phyloP scores from a whole-genome alignment of 306 rosid genomes.

The Rosa persica region DNA sequence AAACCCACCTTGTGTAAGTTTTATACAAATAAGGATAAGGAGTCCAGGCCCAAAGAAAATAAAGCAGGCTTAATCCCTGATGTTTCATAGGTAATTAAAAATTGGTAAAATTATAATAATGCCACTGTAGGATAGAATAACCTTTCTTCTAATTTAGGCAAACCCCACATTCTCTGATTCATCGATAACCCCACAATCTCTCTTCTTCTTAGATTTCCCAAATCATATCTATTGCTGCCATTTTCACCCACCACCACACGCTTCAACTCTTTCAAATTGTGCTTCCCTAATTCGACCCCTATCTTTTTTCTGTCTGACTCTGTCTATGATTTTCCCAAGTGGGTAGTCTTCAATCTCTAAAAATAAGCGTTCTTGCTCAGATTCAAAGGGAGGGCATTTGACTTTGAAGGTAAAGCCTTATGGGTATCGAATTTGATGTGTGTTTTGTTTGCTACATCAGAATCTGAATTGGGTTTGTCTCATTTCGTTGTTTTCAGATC shows the following conservation, averaged over 20 bases:
- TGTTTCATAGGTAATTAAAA: no score
- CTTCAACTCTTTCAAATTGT: neutral
- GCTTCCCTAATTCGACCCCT: constrained; percentile 1
- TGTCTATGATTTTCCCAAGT: neutral
- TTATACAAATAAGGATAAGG: no score
- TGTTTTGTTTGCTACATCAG: constrained; percentile 1
- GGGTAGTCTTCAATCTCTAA: neutral
- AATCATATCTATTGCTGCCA: constrained; percentile 5
- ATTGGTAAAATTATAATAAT: no score
- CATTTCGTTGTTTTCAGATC: constrained; percentile 12
- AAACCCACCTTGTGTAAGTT: no score
- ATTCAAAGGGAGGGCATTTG: neutral
- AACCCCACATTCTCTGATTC: constrained; percentile 14
- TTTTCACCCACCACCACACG: neutral
- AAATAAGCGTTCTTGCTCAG: neutral
- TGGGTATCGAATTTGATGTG: constrained; percentile 1
- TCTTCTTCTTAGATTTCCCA: constrained; percentile 13
- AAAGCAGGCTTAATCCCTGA: no score
- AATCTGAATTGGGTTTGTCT: constrained; percentile 16
- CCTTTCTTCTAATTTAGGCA: constrained; percentile 18
- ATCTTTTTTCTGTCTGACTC: neutral
- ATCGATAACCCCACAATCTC: constrained; percentile 11
- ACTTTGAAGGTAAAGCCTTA: constrained; percentile 1
- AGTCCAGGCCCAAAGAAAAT: no score
- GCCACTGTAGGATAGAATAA: no score